These are phyloP conservation scores for Epichloe sylvatica DNA, from an alignment of 2,329 filamentous ascomycete species.

Conservation along the genomic window DNA sequence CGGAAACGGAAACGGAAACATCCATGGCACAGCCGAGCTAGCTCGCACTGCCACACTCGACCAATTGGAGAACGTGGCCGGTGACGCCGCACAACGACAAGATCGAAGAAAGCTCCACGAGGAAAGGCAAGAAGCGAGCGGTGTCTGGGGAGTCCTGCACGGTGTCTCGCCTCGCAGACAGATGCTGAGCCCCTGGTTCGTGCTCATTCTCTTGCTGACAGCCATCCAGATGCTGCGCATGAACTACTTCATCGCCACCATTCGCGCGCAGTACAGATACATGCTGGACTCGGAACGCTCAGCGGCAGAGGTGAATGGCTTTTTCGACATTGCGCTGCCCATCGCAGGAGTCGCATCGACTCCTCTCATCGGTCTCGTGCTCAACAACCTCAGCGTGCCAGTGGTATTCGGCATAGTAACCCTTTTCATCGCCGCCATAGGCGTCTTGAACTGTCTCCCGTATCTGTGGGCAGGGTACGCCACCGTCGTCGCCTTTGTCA, in stretches of 20 bases:
- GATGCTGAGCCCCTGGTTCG: constrained; percentile 53
- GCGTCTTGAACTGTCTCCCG: constrained; percentile 49
- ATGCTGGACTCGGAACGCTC: constrained; percentile 40
- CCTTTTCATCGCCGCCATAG: constrained; percentile 41
- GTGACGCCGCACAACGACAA: not conserved
- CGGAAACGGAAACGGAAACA: not conserved
- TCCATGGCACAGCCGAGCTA: not conserved
- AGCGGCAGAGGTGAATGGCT: constrained; percentile 25
- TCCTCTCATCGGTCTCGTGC: constrained; percentile 56
- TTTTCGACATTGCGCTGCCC: constrained; percentile 40
- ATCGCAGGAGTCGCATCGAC: constrained; percentile 55
- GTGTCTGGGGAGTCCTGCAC: constrained; percentile 58
- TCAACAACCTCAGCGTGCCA: constrained; percentile 52
- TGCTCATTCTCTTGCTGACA: constrained; percentile 56
- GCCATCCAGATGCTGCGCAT: constrained; percentile 17
- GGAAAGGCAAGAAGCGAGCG: constrained; percentile 38
- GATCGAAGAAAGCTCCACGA: constrained; percentile 20
- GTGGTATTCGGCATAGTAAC: constrained; percentile 47
- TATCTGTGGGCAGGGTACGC: constrained; percentile 48
- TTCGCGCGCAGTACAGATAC: constrained; percentile 55
- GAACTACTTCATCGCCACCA: constrained; percentile 41
- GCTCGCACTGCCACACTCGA: not conserved
- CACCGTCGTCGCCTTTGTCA: constrained; percentile 54
- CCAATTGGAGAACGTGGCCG: not conserved
- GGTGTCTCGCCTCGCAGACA: constrained; percentile 46